Conservation (phyloP, 2,329 filamentous ascomycete species). For the Cladophialophora immunda region DNA sequence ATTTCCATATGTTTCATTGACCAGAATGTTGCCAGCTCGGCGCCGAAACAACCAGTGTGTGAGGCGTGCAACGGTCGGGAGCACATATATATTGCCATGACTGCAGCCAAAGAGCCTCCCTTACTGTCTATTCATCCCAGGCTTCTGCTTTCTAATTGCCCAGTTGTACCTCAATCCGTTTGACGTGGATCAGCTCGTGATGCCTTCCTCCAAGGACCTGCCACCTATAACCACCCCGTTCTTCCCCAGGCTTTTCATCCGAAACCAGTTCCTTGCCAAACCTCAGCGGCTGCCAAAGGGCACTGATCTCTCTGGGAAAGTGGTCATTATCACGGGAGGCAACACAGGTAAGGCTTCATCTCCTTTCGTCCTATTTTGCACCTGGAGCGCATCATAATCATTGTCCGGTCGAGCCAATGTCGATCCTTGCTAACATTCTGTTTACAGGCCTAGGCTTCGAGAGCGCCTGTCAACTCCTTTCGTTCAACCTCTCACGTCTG, state of each 20-base stretch:
- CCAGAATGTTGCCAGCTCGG: slow-evolving; percentile 6
- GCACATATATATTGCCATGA: background rate
- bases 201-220: slow-evolving; percentile 42
- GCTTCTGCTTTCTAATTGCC: background rate
- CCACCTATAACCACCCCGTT: slow-evolving; percentile 33
- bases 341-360: slow-evolving; percentile 45
- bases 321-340: slow-evolving; percentile 60
- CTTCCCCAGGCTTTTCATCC: slow-evolving; percentile 36
- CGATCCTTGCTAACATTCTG: background rate
- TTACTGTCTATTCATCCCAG: background rate
- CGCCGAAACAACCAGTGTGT: background rate
- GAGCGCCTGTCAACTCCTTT: slow-evolving; percentile 52
- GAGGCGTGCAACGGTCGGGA: background rate
- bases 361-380: background rate
- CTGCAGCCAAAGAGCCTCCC: background rate
- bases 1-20: background rate
- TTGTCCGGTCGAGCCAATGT: background rate
- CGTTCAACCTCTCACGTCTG: slow-evolving; percentile 52
- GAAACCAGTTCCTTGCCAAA: slow-evolving; percentile 40
- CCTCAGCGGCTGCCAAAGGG: slow-evolving; percentile 29
- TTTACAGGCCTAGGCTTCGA: slow-evolving; percentile 58
- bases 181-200: slow-evolving; percentile 11
- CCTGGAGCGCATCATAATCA: background rate
- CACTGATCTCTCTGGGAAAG: slow-evolving; percentile 46
- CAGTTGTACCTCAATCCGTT: background rate